Conservation (phyloP, 1,139 yeast genomes). For the Scheffersomyces titani region DNA sequence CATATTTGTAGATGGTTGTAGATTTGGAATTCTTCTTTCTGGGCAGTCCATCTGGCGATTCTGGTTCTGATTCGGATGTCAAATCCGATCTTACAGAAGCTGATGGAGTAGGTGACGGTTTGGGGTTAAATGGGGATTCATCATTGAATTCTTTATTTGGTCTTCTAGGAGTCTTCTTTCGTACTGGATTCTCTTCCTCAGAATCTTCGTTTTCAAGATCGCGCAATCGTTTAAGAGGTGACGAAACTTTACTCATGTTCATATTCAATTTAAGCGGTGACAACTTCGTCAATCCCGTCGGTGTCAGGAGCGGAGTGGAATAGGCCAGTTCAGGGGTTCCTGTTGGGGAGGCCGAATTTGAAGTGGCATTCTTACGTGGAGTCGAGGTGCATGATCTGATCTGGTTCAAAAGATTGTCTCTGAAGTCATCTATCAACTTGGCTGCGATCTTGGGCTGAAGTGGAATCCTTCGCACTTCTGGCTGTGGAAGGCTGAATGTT, state of each 20-base stretch:
- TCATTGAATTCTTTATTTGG: constrained; percentile 16
- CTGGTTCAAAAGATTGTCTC: constrained; percentile 30
- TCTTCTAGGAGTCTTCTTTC: neutral
- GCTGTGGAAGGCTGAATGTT: constrained; percentile 46
- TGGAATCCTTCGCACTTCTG: constrained; percentile 54
- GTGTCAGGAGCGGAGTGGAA: constrained; percentile 10
- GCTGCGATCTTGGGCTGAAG: constrained; percentile 50
- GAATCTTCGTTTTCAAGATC: constrained; percentile 17
- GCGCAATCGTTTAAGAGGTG: constrained; percentile 33
- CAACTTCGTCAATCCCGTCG: constrained; percentile 2
- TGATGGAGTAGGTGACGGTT: constrained; percentile 9
- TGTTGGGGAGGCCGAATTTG: constrained; percentile 6
- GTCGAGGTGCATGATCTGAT: constrained; percentile 33
- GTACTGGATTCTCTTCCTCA: constrained; percentile 2
- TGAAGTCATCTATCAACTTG: constrained; percentile 46
- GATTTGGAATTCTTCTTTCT: neutral
- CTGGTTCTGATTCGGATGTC: constrained; percentile 11
- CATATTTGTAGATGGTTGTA: constrained; percentile 20
- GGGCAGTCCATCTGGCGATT: constrained; percentile 7
- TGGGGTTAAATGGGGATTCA: constrained; percentile 37
- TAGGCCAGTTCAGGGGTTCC: constrained; percentile 2
- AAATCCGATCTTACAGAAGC: constrained; percentile 2
- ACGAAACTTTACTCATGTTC: constrained; percentile 20
- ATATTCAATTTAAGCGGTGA: constrained; percentile 5
- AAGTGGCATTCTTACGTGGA: constrained; percentile 18